These are phyloP conservation scores for Eucalyptus decipiens DNA, from an alignment of 345 rosid genomes.

Conservation along the genomic window DNA sequence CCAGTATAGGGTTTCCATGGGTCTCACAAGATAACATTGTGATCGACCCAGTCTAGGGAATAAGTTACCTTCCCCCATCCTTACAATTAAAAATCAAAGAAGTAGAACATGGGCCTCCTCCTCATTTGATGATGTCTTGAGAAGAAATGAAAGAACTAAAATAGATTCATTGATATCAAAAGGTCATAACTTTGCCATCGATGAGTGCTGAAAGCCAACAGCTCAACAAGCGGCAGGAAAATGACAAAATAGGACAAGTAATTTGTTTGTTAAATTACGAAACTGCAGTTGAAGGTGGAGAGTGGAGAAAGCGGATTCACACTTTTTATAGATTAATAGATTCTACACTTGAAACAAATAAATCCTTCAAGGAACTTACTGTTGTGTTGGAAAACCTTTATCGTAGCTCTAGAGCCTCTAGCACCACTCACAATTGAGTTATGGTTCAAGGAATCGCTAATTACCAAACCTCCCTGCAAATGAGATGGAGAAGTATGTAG, in stretches of 20 bases:
- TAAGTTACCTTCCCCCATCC: neutral
- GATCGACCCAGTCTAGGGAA: neutral
- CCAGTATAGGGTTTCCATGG: neutral
- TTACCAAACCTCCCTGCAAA: slow-evolving; percentile 74
- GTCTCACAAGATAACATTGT: neutral
- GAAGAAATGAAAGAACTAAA: neutral
- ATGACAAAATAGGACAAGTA: neutral
- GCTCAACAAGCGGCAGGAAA: neutral
- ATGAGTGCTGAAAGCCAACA: neutral
- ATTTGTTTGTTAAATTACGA: neutral
- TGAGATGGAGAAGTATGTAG: neutral
- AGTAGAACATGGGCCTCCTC: neutral
- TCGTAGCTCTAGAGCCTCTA: slow-evolving; percentile 94
- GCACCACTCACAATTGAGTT: slow-evolving; percentile 95
- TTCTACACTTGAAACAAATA: neutral
- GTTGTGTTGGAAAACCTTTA: slow-evolving; percentile 91
- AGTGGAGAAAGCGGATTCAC: neutral
- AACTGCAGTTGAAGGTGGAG: neutral
- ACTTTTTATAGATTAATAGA: neutral
- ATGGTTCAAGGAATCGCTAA: slow-evolving; percentile 95
- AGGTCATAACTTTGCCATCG: neutral
- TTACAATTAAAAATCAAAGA: neutral
- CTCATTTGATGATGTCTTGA: neutral
- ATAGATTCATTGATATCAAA: neutral
- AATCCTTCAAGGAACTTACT: slow-evolving; percentile 29